Conservation (phyloP, 495 filamentous ascomycete species). For the Xylaria bambusicola region DNA sequence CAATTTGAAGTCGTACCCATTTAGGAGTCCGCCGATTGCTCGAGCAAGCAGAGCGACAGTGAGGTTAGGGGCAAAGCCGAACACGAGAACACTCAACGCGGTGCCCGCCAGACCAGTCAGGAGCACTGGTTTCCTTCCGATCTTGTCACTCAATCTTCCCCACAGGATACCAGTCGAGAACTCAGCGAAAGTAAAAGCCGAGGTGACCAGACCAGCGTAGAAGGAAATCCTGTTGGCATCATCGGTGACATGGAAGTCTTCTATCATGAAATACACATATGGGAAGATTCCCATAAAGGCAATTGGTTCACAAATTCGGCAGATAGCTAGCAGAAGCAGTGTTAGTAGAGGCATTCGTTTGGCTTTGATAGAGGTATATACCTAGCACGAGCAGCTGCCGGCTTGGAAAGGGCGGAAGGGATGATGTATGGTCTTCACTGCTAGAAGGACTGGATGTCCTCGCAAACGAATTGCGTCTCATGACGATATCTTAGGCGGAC, state of each 20-base stretch:
- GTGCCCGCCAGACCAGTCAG: constrained; percentile 86
- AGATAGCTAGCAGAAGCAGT: constrained; percentile 63
- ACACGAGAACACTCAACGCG: constrained; percentile 88
- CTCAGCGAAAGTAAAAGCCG: constrained; percentile 93
- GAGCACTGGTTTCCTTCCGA: constrained; percentile 91
- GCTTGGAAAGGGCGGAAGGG: constrained; percentile 50
- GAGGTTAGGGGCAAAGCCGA: constrained; percentile 87
- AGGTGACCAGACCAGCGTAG: constrained; percentile 96
- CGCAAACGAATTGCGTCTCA: constrained; percentile 28
- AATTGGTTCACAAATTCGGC: constrained; percentile 96
- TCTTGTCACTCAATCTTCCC: constrained; percentile 88
- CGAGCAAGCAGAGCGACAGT: constrained; percentile 82
- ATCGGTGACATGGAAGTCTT: constrained; percentile 81
- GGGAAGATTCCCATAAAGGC: constrained; percentile 99
- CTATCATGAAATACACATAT: constrained; percentile 97
- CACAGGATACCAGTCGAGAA: constrained; percentile 88
- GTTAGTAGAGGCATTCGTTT: constrained; percentile 36
- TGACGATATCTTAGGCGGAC: constrained; percentile 18
- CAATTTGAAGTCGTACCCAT: constrained; percentile 65
- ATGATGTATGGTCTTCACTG: constrained; percentile 17
- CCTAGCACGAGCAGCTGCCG: constrained; percentile 74
- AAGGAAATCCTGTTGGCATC: constrained; percentile 79
- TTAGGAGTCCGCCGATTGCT: constrained; percentile 86
- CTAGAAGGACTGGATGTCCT: constrained; percentile 23
- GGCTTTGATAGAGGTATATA: constrained; percentile 40